These are phyloP conservation scores for Aspergillus pseudoterreus DNA, from an alignment of 2,329 filamentous ascomycete genomes.

Conservation along the genomic window DNA sequence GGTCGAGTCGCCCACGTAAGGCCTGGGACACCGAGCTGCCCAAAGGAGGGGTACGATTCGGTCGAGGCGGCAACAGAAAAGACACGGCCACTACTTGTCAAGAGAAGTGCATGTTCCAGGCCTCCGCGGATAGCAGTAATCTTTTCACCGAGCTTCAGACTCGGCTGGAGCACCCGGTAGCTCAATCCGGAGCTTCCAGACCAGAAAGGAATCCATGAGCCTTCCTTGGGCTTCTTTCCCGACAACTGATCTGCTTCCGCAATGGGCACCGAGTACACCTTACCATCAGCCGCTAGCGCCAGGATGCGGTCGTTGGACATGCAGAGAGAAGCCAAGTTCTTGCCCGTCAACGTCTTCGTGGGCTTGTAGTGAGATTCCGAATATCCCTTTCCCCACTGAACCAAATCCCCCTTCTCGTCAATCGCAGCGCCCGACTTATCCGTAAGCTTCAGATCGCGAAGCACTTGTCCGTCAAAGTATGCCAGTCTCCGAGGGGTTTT, in stretches of 20 bases:
- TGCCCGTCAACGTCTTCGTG: constrained; percentile 70
- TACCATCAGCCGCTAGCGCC: constrained; percentile 68
- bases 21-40: constrained; percentile 83
- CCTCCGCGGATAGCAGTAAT: constrained; percentile 73
- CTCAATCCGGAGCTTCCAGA: constrained; percentile 55
- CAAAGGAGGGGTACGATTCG: constrained; percentile 72
- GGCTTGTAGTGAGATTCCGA: constrained; percentile 63
- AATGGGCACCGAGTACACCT: constrained; percentile 80
- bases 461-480: constrained; percentile 78
- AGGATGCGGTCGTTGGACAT: constrained; percentile 82
- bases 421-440: constrained; percentile 80
- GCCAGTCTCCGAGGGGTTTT: constrained; percentile 75
- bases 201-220: constrained; percentile 74
- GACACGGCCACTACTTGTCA: constrained; percentile 79
- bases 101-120: constrained; percentile 77
- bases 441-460: constrained; percentile 84
- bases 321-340: constrained; percentile 71
- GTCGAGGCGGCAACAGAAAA: constrained; percentile 84
- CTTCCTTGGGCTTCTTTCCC: constrained; percentile 62
- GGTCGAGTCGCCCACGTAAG: constrained; percentile 77
- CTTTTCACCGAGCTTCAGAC: constrained; percentile 66
- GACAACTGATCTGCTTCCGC: constrained; percentile 66
- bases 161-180: constrained; percentile 70
- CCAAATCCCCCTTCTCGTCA: constrained; percentile 77
- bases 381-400: constrained; percentile 87